Evolutionary conservation across 1,284 basidiomycete genomes (phyloP), one percentile per base, ranked within the genome.

Genomic region (Ustilago vetiveriae): DNA sequence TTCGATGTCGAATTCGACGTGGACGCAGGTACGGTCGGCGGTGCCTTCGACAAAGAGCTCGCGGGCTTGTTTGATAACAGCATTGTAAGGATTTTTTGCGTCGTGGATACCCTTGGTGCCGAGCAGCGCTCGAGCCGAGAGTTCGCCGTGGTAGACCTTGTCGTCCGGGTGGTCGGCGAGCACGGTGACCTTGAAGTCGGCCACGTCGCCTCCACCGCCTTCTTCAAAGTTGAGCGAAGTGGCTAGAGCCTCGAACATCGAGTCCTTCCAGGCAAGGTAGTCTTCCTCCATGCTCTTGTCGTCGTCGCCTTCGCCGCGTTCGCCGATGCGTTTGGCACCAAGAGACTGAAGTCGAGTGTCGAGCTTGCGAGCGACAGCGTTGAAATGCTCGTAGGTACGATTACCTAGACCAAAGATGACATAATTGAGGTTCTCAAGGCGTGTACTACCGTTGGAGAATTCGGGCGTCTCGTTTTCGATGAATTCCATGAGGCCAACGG

Each of bases 241-340:
- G 24, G 92, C 87, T 62, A 98, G 92, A 6, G 89, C 88, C 40
- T 90, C 89, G 89, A 94, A 97, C 93, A 97, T 94, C 76, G 86
- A 87, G 82, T 98, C 95, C 84, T 98, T 98, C 95, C 95, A 98
- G 70, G 92, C 93, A n/a, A 98, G 87, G 82, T 98, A 98, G 84
- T 98, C 95, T 85, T 98, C 96, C 83, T 98, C 95, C 92, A 98
- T 95, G 81, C 91, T 94, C 86, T 96, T 96, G 84, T 98, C 95
- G 82, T 98, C 95, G 80, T 98, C 95, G 73, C 95, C 95, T 84
- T 98, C 94, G 17, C 95, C 96, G 37, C 90, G 87, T 82, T 91
- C 90, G 47, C 94, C 94, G 48, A 98, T 91, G 62, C 93, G 88
- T 59, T 86, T 84, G 26, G 89, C 96, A 29, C 94, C 94, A 85